Evolutionary conservation across 371 early-diverging fungal species (phyloP).

Genomic region (Saksenaea oblongispora): DNA sequence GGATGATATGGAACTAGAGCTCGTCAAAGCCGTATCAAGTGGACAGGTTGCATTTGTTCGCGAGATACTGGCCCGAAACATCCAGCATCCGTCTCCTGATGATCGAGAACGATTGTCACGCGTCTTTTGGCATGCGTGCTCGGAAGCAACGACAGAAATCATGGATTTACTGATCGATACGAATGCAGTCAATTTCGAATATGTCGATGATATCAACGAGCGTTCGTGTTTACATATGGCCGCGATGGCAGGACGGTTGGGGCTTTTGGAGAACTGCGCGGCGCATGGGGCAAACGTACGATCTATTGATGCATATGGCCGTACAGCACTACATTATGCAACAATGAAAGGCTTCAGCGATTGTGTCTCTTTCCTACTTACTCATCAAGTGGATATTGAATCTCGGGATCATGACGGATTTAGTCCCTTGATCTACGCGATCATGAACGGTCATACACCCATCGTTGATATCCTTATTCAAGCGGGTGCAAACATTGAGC

Average conservation of each 20-base stretch:
- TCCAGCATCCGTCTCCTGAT: conserved; percentile 41
- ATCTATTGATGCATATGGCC: conserved; percentile 82
- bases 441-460: conserved; percentile 77
- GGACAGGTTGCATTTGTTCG: conserved; percentile 51
- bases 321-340: conserved; percentile 90
- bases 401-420: conserved; percentile 88
- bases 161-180: conserved; percentile 67
- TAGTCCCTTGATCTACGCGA: conserved; percentile 83
- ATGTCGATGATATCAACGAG: conserved; percentile 91
- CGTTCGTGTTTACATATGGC: conserved; percentile 89
- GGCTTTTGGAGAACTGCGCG: conserved; percentile 60
- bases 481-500: conserved; percentile 67
- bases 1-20: conserved; percentile 66
- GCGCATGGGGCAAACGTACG: conserved; percentile 64
- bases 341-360: conserved; percentile 86
- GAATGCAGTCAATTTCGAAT: conserved; percentile 67
- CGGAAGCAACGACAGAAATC: conserved; percentile 60
- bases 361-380: conserved; percentile 69
- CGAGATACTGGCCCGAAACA: conserved; percentile 63
- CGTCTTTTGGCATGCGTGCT: conserved; percentile 84
- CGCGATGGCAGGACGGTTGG: conserved; percentile 75
- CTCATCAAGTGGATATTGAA: conserved; percentile 58
- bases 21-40: conserved; percentile 54
- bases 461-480: conserved; percentile 75
- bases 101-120: conserved; percentile 65